Base-by-base conservation (phyloP, 768 basidiomycete genomes). In the Xerocomellus chrysenteron region DNA sequence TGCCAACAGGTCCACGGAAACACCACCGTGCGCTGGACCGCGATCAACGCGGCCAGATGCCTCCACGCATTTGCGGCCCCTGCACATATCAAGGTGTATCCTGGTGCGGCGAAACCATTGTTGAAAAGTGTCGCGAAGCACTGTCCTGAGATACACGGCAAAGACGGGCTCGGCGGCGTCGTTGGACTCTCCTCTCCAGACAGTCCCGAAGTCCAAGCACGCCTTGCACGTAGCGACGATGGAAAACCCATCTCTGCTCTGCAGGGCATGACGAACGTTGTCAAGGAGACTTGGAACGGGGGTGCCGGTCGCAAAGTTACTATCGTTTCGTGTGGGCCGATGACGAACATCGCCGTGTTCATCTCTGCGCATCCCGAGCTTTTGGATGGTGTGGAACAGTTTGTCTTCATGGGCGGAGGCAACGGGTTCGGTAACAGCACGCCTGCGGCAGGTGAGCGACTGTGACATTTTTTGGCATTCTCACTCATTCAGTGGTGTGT, bases 341-440 rank as follows among this genome's bases (percentile, higher is more conserved):
- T 92, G 84, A 94, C 94, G 19, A 96, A 94, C 59, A 78, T 90
- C 36, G 87, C 85, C 0, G 70, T 88, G 7, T 87, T 91, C 61
- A 75, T 86, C 17, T 75, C 76, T 55, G 80, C 79, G 2, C 82
- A 84, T 74, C 82, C 84, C 0, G 76, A 82, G 30, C 72, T 86
- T 4, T 58, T 82, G 19, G 74, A 74, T 3, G 79, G 73, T 12
- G 70, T 85, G 8, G 76, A 78, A 41, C 73, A 80, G 51, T 74
- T 84, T 44, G 79, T 83, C 13, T 79, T 92, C 65, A 95, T 96
- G 93, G 93, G 93, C 12, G 93, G 93, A n/a, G 92, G 85, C 2
- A 85, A 92, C 30, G 92, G 92, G 10, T 66, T 90, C 24, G 92
- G 93, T 0, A 95, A 94, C 65, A 77, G 87, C 33, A 86, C 88